A percentile compares a stretch with the other conserved stretches of the same genome.
Conservation (phyloP, 257 asterid genomes). For the Solanum chmielewskii region DNA sequence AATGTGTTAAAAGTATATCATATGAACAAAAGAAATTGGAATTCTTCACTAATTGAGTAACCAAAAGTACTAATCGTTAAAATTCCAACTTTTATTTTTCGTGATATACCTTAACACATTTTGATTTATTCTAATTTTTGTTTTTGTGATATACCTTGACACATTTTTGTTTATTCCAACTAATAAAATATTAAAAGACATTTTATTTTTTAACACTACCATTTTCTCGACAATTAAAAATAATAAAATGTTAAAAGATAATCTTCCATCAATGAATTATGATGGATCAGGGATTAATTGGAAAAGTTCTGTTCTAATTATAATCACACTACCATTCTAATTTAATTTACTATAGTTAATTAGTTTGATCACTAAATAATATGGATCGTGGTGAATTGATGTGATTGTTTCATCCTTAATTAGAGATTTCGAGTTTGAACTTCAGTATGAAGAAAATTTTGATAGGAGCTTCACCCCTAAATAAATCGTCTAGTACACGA, state of each 20-base stretch:
- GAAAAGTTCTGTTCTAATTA: neutral
- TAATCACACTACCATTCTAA: neutral
- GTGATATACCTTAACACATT: neutral
- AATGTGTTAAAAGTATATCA: neutral
- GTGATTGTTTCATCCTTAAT: no score
- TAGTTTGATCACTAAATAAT: no score
- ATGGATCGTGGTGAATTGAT: no score
- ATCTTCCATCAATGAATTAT: neutral
- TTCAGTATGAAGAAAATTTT: no score
- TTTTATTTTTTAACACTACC: neutral
- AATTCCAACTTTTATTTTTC: neutral
- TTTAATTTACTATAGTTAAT: neutral
- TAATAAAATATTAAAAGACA: neutral
- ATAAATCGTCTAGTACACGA: no score
- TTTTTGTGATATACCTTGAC: neutral
- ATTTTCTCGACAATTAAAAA: neutral
- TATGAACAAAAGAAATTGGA: no score
- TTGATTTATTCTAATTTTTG: neutral
- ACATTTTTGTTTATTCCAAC: neutral
- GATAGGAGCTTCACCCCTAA: no score
- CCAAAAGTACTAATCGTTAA: neutral
- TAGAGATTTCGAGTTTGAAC: rapidly evolving
- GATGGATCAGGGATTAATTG: neutral
- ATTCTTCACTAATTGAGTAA: neutral
- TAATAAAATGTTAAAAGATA: neutral